phyloP scores from a whole-genome alignment of 2,329 filamentous ascomycete species.

The Xylaria sp. region DNA sequence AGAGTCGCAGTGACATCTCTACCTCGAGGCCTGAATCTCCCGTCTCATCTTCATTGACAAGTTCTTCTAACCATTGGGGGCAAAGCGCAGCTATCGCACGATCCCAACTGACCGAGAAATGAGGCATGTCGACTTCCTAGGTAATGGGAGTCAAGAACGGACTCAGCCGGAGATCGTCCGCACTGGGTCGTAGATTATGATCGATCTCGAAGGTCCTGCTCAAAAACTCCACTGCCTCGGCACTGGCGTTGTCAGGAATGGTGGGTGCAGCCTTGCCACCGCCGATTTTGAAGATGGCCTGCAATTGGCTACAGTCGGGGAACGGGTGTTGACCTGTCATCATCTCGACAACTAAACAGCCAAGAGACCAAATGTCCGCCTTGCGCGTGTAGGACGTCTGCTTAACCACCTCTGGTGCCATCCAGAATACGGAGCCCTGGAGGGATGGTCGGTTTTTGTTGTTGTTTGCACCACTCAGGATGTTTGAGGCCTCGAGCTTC shows the following conservation, averaged over 20 bases:
- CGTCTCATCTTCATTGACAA: slow-evolving; percentile 23
- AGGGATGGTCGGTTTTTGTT: slow-evolving; percentile 77
- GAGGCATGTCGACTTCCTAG: slow-evolving; percentile 43
- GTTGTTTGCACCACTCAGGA: slow-evolving; percentile 72
- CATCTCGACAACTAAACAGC: slow-evolving; percentile 98
- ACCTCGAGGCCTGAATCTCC: slow-evolving; percentile 12
- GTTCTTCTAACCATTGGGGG: slow-evolving; percentile 19
- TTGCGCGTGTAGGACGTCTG: slow-evolving; percentile 98
- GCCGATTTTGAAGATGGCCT: slow-evolving; percentile 98
- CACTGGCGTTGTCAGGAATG: slow-evolving; percentile 83
- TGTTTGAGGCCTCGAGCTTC: slow-evolving; percentile 89
- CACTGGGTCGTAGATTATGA: slow-evolving; percentile 87
- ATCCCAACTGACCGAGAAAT: slow-evolving; percentile 31
- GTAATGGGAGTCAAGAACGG: slow-evolving; percentile 79
- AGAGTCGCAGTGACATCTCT: slow-evolving; percentile 12
- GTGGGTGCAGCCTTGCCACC: slow-evolving; percentile 85
- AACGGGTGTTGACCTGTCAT: slow-evolving; percentile 97
- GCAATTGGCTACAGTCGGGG: slow-evolving; percentile 94
- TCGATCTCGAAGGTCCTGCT: slow-evolving; percentile 93
- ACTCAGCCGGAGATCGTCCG: slow-evolving; percentile 86
- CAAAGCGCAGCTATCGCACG: slow-evolving; percentile 21
- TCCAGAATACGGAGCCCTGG: slow-evolving; percentile 98
- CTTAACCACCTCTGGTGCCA: slow-evolving; percentile 98
- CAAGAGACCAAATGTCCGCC: slow-evolving; percentile 97
- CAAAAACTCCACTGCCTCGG: slow-evolving; percentile 84